Base-by-base conservation (phyloP, 2,329 filamentous ascomycete genomes). In the Herpotrichia juniperi region DNA sequence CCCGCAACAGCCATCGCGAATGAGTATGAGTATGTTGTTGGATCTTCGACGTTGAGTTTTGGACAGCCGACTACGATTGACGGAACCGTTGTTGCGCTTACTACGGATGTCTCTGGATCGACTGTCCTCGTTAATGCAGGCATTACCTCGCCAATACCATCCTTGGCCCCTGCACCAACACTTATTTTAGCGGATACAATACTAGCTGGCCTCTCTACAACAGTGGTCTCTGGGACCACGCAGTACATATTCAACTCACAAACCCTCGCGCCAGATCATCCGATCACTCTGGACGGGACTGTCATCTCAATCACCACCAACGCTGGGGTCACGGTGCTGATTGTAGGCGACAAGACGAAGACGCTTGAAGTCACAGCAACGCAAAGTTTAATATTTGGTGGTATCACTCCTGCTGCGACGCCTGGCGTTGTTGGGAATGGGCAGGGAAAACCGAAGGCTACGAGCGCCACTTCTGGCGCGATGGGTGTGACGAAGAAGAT, bases 241-340 rank as follows among this genome's bases (percentile, higher is more conserved):
- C 34, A 56, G 44, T 53, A 57, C 39, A 25, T 63, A 17, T 31
- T 64, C 21, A 51, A 35, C n/a, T 55, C 51, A 14, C 58, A 64
- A 28, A 64, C 62, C 6, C 57, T 64, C 5, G 47, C 51, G 16
- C 57, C 60, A 22, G 56, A 50, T 8, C 57, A 58, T 30, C 54
- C 58, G 1, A 48, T 63, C 19, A 64, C 56, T 2, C 28, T 64
- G 10, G 42, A 54, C 4, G 54, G 53, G 8, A 57, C 51, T 2
- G 35, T 50, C 5, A 57, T 64, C 1, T 63, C 52, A 0, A 57
- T 64, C n/a, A 42, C 28, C 8, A 48, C 46, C 12, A 44, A 32
- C 12, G 35, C 39, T 22, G 50, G 46, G 7, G 28, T n/a, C 0
- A 64, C 57, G 4, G 42, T 64, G 4, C 49, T 64, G 9, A 51